Percentiles rank a stretch among this genome's conserved stretches.
phyloP scores from a whole-genome alignment of 352 stramenopile species.

The Chrysophaeum taylorii region DNA sequence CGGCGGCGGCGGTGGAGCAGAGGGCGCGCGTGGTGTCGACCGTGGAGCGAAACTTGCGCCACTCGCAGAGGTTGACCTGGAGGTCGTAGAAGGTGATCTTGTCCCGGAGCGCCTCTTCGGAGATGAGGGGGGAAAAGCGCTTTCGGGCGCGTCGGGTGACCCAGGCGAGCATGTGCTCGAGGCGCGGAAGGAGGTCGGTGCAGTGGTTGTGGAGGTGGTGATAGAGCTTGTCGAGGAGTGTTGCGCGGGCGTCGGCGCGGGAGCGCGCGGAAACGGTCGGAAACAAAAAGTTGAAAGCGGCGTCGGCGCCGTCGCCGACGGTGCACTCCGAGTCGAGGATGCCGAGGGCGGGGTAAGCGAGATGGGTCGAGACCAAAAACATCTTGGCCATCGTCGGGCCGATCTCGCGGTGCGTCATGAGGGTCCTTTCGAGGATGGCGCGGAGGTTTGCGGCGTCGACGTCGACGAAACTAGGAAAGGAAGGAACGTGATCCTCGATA shows the following conservation, averaged over 20 bases:
- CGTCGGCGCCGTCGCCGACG: not conserved
- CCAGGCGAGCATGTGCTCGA: not conserved
- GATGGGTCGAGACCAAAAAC: not conserved
- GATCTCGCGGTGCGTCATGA: not conserved
- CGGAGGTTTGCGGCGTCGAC: not conserved
- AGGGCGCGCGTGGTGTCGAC: not conserved
- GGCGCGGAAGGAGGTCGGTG: not conserved
- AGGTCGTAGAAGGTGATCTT: conserved; percentile 5
- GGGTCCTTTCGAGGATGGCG: not conserved
- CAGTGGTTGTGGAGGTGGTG: not conserved
- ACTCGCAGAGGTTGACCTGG: conserved; percentile 5
- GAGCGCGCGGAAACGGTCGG: not conserved
- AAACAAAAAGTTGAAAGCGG: not conserved
- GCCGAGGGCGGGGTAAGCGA: not conserved
- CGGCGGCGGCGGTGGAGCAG: no score
- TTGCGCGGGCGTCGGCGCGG: not conserved
- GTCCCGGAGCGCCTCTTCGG: no score
- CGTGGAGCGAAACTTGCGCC: conserved; percentile 1
- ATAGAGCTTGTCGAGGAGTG: not conserved
- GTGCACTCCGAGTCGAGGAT: not conserved
- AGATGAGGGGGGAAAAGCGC: not conserved
- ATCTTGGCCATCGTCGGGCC: conserved; percentile 7
- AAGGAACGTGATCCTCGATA: not conserved
- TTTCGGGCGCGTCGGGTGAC: not conserved
- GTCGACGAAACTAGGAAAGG: not conserved